Evolutionary conservation across 441 rosid genomes (phyloP), one percentile per base, ranked within the genome.

Genomic region (Gossypium davidsonii): DNA sequence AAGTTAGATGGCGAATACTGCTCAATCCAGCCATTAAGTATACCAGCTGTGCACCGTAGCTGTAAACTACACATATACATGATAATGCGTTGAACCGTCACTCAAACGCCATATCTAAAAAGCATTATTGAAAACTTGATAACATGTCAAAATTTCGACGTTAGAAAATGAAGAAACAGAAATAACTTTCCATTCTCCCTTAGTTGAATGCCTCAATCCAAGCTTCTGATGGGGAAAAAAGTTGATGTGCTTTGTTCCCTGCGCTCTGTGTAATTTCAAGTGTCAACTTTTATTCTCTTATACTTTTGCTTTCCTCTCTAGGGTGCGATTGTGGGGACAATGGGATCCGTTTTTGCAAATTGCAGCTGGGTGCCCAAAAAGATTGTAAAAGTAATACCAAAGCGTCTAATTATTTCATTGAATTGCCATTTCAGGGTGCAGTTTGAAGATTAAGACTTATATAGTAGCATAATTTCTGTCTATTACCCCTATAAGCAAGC

Each of bases 191-290:
- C 6, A 15, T 39, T 49, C 17, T 31, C 23, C 56, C 53, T 48
- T 21, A 20, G 60, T 73, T 53, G 55, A 61, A 39, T 39, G 3
- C 56, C 78, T 34, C 44, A 63, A 75, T 73, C 42, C 20, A 66
- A 67, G 74, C 72, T 80, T 71, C 71, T 34, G 39, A 9, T 15
- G n/a, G 31, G 62, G 12, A 25, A 9, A 18, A 58, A 69, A 52
- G 82, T 74, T 70, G 76, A 66, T 62, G 73, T 70, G 52, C 76
- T 83, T 77, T 79, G 82, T 77, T 70, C 73, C 67, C 79, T 48
- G 52, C 58, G 6, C n/a, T 57, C 15, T 20, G 37, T 75, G 75
- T 71, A 64, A 61, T 73, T 77, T 76, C 79, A n/a, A 78, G 68
- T 61, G 70, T 72, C 84, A 63, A 72, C 81, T 83, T 80, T 77